Evolutionary conservation across 2,329 filamentous ascomycete species (phyloP).

Genomic region (Claviceps arundinis): DNA sequence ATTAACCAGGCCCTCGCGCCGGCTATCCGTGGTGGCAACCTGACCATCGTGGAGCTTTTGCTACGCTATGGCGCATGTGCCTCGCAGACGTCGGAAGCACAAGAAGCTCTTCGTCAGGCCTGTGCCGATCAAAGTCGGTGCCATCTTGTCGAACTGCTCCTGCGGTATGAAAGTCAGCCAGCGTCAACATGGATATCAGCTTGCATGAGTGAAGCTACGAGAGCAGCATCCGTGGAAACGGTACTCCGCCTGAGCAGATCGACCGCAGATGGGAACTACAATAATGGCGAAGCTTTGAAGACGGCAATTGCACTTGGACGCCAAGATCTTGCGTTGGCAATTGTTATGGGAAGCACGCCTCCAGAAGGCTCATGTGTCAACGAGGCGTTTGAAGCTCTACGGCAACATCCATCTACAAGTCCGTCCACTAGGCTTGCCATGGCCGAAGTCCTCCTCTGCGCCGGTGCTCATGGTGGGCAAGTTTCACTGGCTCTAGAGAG

Average conservation of each 20-base stretch:
- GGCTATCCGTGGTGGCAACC: slow-evolving; percentile 32
- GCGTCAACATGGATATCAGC: slow-evolving; percentile 30
- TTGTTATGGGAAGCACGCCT: slow-evolving; percentile 39
- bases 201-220: slow-evolving; percentile 37
- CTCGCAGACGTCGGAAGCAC: slow-evolving; percentile 33
- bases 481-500: slow-evolving; percentile 34
- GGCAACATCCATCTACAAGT: slow-evolving; percentile 30
- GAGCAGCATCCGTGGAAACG: slow-evolving; percentile 34
- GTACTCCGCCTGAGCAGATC: slow-evolving; percentile 38
- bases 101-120: slow-evolving; percentile 39
- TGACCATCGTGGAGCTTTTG: slow-evolving; percentile 31
- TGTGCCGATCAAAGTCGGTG: slow-evolving; percentile 32
- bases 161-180: slow-evolving; percentile 36
- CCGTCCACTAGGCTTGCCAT: slow-evolving; percentile 37
- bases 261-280: slow-evolving; percentile 38
- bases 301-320: slow-evolving; percentile 34
- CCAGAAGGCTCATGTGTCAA: slow-evolving; percentile 35
- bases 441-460: slow-evolving; percentile 43
- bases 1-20: slow-evolving; percentile 36
- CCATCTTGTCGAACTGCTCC: slow-evolving; percentile 32
- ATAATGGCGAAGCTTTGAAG: slow-evolving; percentile 38
- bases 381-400: slow-evolving; percentile 35
- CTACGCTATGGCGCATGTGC: slow-evolving; percentile 37
- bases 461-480: slow-evolving; percentile 39
- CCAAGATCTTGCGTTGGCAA: slow-evolving; percentile 40